Evolutionary conservation across 169 alveolate species (phyloP), one percentile per base, ranked within the genome.

Genomic region (Miamiensis avidus): DNA sequence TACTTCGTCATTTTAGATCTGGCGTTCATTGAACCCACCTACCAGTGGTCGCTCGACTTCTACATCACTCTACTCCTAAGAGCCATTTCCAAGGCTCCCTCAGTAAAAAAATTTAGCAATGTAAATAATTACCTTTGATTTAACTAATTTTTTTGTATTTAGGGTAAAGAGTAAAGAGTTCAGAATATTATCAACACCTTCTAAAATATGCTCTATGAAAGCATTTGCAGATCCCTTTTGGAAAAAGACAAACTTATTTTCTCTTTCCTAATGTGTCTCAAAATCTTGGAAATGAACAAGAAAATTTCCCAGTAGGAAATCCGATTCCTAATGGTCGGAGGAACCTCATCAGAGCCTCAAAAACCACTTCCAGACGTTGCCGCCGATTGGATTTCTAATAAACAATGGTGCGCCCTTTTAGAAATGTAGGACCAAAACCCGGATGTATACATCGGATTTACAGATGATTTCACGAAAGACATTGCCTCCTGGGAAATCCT

Each of bases 301-400:
- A 93, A 93, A 78, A 83, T 95, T 0, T 89, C 93, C 85, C 82
- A 75, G 26, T 65, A 81, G 32, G 96, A 93, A 82, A 82, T 92
- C 25, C 91, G 98, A 88, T 96, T 95, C 89, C 81, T 95, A 32
- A 94, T 96, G 90, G 93, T 96, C 29, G 98, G 98, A 65, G 98
- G 97, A 0, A 91, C 97, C 16, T 92, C 91, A 30, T 78, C 85
- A 25, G 89, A 30, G 93, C 96, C 72, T 84, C 93, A 92, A 93
- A 94, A 20, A 27, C 29, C 75, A 0, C 34, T 81, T 49, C 89
- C 89, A 1, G 89, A 93, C 31, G 84, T 82, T 0, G 95, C 91
- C 77, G n/a, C 30, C 34, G 49, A 89, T 0, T 95, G 97, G 95
- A 89, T 95, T 74, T 88, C 84, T 75, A 91, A 91, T 75, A 92